A percentile compares a stretch with the other conserved stretches of the same genome.
These are phyloP conservation scores for Diaporthe batatas DNA, from an alignment of 2,329 filamentous ascomycete genomes.

Conservation along the genomic window DNA sequence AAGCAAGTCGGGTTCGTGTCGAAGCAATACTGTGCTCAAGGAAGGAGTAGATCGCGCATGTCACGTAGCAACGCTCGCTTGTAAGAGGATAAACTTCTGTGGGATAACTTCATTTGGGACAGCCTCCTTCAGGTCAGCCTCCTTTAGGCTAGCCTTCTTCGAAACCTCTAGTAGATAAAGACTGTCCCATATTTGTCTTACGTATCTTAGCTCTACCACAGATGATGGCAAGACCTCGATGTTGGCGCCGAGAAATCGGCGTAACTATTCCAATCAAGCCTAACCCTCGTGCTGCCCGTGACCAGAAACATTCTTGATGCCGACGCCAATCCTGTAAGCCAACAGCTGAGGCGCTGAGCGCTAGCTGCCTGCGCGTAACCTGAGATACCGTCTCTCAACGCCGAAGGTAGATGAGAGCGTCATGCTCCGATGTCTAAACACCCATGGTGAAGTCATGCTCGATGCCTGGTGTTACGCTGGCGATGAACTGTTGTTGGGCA, in stretches of 20 bases:
- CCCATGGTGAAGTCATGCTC: constrained; percentile 99
- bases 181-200: not conserved
- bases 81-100: not conserved
- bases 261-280: constrained; percentile 11
- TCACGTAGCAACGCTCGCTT: not conserved
- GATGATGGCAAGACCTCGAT: not conserved
- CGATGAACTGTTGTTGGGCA: constrained; percentile 70
- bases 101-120: not conserved
- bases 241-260: not conserved
- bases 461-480: constrained; percentile 94
- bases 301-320: constrained; percentile 10
- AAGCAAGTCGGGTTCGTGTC: too few species aligned
- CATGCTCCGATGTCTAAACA: constrained; percentile 62
- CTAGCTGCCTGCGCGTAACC: not conserved
- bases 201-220: not conserved
- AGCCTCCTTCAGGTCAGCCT: not conserved
- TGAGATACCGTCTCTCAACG: constrained; percentile 18
- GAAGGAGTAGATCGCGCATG: not conserved
- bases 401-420: not conserved
- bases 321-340: constrained; percentile 23
- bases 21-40: not conserved
- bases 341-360: not conserved
- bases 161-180: not conserved
- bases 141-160: not conserved
- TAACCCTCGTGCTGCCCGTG: constrained; percentile 8